Evolutionary conservation across 257 asterid species (phyloP), one percentile per base, ranked within the genome.

Genomic region (Penstemon barbatus): DNA sequence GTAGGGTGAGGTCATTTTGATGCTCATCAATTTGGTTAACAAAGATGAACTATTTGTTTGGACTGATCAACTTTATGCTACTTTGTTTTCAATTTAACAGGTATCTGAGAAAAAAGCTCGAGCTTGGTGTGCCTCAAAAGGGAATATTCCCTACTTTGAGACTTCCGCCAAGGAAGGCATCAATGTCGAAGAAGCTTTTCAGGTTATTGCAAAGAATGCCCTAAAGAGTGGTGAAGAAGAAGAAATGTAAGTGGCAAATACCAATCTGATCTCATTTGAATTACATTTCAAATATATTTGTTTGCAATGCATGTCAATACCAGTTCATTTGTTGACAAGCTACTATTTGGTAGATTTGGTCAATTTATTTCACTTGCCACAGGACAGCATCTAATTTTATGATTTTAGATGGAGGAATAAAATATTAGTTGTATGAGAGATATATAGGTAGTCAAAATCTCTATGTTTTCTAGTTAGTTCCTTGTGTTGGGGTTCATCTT

Each of bases 41-140:
- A 42, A 42, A 55, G 42, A 8, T 55, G 51, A 66, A 18, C 50
- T n/a, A 53, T 33, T 15, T 8, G 12, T 6, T 15, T 10, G 5
- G 6, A 44, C 43, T 15, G 59, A 6, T 66, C 6, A 13, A 5
- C 19, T n/a, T 45, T 52, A 7, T 6, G 65, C 57, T 41, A 8
- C 45, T 66, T 48, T 48, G 59, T 51, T 56, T 61, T 38, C 38
- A 57, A 7, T 50, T 66, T 61, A 37, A 43, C 81, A 93, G 99
- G 96, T 94, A 57, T 91, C 99, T 65, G 99, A 94, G 90, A 94
- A 91, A 77, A 91, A 94, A 84, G 97, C 99, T 36, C 85, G 96
- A 61, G 97, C 99, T 38, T 94, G 97, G 97, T 94, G 99, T 74
- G 97, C 95, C 81, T 81, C 97, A 2, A 91, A 91, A 69, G 99